A percentile compares a stretch with the other conserved stretches of the same genome.
phyloP scores from a whole-genome alignment of 768 basidiomycete genomes.

The Termitomyces sp. region DNA sequence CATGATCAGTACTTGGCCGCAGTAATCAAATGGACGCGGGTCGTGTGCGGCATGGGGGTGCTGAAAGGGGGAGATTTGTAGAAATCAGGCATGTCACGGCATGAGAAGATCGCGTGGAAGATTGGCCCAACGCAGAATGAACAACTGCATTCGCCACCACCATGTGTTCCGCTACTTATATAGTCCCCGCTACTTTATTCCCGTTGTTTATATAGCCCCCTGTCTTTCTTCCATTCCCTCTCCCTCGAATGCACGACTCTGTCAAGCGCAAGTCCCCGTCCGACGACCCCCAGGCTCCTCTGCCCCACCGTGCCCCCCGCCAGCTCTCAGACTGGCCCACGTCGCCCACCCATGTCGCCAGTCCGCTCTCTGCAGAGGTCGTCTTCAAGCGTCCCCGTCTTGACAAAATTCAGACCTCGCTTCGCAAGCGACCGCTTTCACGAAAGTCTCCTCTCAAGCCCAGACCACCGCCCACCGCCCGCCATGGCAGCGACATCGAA shows the following conservation, averaged over 20 bases:
- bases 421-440: constrained; percentile 16
- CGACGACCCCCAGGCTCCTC: constrained; percentile 34
- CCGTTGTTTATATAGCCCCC: constrained; percentile 4
- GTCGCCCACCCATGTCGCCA: constrained; percentile 27
- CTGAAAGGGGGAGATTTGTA: constrained; percentile 17
- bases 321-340: constrained; percentile 34
- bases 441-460: constrained; percentile 17
- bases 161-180: constrained; percentile 41
- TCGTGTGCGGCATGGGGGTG: constrained; percentile 17
- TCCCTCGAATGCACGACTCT: constrained; percentile 74
- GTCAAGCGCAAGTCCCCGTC: constrained; percentile 64
- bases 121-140: constrained; percentile 11
- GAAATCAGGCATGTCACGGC: constrained; percentile 31
- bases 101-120: constrained; percentile 30
- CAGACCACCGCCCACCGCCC: constrained; percentile 25
- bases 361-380: constrained; percentile 25
- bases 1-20: constrained; percentile 8
- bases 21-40: constrained; percentile 15
- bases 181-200: constrained; percentile 16
- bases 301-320: constrained; percentile 30
- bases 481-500: constrained; percentile 38
- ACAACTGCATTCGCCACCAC: constrained; percentile 18
- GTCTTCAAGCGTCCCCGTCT: constrained; percentile 39
- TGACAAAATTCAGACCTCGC: constrained; percentile 28
- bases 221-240: neutral